phyloP scores from a whole-genome alignment of 371 early-diverging fungal genomes.

The Capniomyces stellatus region DNA sequence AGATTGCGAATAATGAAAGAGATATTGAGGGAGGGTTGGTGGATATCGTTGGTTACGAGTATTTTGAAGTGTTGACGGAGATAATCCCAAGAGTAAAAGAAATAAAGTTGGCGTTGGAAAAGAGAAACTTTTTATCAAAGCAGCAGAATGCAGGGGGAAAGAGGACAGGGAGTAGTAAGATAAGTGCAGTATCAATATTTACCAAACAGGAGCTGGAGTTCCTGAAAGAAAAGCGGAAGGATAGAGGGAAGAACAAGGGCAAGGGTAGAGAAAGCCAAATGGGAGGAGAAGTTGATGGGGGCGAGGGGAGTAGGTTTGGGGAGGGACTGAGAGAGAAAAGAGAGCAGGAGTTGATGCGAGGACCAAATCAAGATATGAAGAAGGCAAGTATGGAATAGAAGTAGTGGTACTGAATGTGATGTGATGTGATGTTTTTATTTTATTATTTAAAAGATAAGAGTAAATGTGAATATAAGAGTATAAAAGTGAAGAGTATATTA shows the following conservation, averaged over 20 bases:
- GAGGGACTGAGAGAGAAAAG: background rate
- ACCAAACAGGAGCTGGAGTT: constrained; percentile 10
- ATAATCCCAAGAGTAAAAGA: constrained; percentile 12
- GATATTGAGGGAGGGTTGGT: constrained; percentile 31
- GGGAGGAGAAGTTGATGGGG: background rate
- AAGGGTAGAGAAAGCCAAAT: background rate
- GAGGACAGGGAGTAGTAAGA: background rate
- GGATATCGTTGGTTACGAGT: constrained; percentile 58
- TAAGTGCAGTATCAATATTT: constrained; percentile 10
- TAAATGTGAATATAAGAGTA: too few species aligned
- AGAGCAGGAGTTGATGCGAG: background rate
- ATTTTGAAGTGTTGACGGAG: constrained; percentile 40
- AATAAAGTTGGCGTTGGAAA: constrained; percentile 5
- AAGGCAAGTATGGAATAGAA: background rate
- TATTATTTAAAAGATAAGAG: too few species aligned
- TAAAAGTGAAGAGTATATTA: too few species aligned
- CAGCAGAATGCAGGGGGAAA: constrained; percentile 7
- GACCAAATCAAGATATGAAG: background rate
- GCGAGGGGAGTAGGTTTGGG: background rate
- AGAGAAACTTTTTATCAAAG: constrained; percentile 4
- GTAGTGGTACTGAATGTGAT: background rate
- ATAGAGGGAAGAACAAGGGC: background rate
- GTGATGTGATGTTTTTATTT: too few species aligned
- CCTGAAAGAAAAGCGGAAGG: constrained; percentile 9
- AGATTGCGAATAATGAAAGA: background rate